Evolutionary conservation across 257 asterid genomes (phyloP).

Genomic region (Nicotiana noctiflora): DNA sequence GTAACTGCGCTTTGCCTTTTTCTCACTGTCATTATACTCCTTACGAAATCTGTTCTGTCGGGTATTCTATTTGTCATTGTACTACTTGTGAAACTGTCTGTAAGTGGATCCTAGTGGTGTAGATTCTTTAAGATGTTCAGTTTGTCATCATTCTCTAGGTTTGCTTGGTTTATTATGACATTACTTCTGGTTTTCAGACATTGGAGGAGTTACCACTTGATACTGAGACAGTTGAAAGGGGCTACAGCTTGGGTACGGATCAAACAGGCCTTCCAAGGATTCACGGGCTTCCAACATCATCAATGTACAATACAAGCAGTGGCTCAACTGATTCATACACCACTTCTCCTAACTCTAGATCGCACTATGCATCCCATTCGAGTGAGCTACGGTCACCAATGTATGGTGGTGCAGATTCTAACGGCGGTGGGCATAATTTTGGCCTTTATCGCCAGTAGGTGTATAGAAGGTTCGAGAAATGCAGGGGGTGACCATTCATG

Average conservation of each 20-base stretch:
- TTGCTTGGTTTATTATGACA: neutral
- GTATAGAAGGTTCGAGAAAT: slow-evolving; percentile 18
- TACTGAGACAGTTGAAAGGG: slow-evolving; percentile 83
- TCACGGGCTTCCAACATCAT: slow-evolving; percentile 84
- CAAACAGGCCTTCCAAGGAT: slow-evolving; percentile 86
- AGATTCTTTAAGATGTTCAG: neutral
- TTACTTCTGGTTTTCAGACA: slow-evolving; percentile 33
- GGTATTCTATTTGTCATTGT: neutral
- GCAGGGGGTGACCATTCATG: slow-evolving; percentile 7
- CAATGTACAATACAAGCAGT: slow-evolving; percentile 49
- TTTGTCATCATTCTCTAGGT: neutral
- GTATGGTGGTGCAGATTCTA: slow-evolving; percentile 38
- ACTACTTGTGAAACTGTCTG: neutral
- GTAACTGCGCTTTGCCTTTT: neutral
- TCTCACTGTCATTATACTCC: neutral
- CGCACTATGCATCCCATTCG: slow-evolving; percentile 76
- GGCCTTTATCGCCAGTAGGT: slow-evolving; percentile 46
- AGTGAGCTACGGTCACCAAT: slow-evolving; percentile 71
- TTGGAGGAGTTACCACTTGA: slow-evolving; percentile 93
- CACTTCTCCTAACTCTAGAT: slow-evolving; percentile 50
- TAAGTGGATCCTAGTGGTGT: slow-evolving; percentile 1
- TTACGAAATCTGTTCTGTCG: neutral
- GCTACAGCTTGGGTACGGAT: slow-evolving; percentile 67
- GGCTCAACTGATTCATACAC: slow-evolving; percentile 41
- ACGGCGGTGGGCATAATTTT: slow-evolving; percentile 51